phyloP scores from a whole-genome alignment of 768 basidiomycete genomes.

The Lactifluus echinatus region DNA sequence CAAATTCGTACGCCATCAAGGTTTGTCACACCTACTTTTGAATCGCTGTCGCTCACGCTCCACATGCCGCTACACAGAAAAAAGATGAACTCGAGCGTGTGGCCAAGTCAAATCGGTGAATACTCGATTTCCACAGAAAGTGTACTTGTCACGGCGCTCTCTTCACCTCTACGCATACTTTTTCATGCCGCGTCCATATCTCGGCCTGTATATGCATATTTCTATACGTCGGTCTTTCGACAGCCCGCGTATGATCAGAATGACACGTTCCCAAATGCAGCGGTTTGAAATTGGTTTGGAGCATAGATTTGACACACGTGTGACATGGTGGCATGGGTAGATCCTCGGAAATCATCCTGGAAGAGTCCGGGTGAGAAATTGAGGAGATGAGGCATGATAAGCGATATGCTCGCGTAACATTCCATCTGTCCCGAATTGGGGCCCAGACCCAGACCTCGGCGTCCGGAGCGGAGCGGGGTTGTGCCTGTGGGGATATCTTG shows the following conservation, averaged over 20 bases:
- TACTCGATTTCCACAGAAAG: conserved; percentile 9
- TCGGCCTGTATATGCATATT: conserved; percentile 1
- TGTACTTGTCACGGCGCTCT: not conserved
- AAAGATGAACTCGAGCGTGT: conserved; percentile 99
- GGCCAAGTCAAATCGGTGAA: conserved; percentile 99
- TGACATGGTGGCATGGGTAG: not conserved
- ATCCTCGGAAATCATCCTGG: conserved; percentile 7
- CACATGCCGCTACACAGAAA: conserved; percentile 49
- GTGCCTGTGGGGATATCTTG: conserved; percentile 8
- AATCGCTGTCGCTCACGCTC: not conserved
- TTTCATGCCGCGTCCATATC: conserved; percentile 6
- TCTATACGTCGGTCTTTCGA: conserved; percentile 7
- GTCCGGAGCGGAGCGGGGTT: not conserved
- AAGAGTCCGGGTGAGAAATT: not conserved
- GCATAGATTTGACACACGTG: conserved; percentile 6
- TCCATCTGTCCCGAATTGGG: not conserved
- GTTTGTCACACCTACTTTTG: conserved; percentile 32
- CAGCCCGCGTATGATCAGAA: conserved; percentile 4
- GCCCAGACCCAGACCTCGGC: conserved; percentile 5
- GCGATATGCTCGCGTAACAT: not conserved
- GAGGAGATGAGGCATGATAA: not conserved
- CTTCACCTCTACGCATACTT: not conserved
- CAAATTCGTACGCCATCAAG: conserved; percentile 99
- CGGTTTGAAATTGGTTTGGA: conserved; percentile 6
- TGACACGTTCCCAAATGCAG: conserved; percentile 1